A percentile compares a stretch with the other conserved stretches of the same genome.
These are phyloP conservation scores for Zoysia pacifica DNA, from an alignment of 176 grass and related monocot species.

Conservation along the genomic window DNA sequence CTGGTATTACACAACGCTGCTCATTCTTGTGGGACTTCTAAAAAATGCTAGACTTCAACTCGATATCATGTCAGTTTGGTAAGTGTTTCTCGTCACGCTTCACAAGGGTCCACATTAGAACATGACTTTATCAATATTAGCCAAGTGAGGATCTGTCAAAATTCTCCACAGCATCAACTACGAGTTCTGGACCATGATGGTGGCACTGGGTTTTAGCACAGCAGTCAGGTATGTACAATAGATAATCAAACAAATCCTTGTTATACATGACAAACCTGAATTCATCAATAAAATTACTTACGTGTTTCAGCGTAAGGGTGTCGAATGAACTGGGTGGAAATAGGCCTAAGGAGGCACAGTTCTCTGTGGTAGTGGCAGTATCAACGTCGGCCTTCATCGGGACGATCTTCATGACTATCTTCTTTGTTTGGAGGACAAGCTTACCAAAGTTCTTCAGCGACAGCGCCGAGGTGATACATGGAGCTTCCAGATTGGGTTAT, in stretches of 20 bases:
- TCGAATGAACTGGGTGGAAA: conserved; percentile 94
- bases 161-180: conserved; percentile 74
- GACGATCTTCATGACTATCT: conserved; percentile 54
- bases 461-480: too few species aligned
- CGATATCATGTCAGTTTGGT: conserved; percentile 92
- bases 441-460: conserved; percentile 73
- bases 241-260: too few species aligned
- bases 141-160: not conserved
- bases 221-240: conserved; percentile 67
- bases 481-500: too few species aligned
- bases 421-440: conserved; percentile 54
- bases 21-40: conserved; percentile 76
- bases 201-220: conserved; percentile 80
- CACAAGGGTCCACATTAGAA: too few species aligned
- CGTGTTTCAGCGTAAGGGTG: conserved; percentile 68
- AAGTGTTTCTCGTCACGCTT: not conserved
- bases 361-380: conserved; percentile 67
- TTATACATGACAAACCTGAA: not conserved
- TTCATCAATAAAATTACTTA: not conserved
- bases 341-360: conserved; percentile 64
- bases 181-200: conserved; percentile 87
- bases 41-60: conserved; percentile 66
- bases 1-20: conserved; percentile 85
- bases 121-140: not conserved
- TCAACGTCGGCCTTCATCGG: conserved; percentile 66